Conservation (phyloP, 371 early-diverging fungal genomes). For the Actinomucor elegans region DNA sequence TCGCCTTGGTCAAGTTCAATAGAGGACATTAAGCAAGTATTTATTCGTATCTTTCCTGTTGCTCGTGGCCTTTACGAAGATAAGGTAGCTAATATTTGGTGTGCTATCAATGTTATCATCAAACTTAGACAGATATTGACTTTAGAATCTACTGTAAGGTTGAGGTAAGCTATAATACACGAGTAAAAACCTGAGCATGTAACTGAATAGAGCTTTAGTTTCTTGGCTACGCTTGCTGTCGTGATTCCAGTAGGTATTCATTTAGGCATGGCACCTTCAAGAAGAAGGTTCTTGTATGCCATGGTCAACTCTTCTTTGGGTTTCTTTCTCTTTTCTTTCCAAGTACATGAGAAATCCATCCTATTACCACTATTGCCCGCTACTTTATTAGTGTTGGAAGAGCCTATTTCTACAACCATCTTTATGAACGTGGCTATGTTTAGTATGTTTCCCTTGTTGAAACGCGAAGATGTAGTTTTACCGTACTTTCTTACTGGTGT, state of each 20-base stretch:
- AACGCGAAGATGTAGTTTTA: constrained; percentile 66
- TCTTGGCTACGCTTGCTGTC: constrained; percentile 63
- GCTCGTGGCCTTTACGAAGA: constrained; percentile 95
- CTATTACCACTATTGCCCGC: constrained; percentile 82
- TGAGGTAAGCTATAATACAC: constrained; percentile 55
- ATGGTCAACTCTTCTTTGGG: constrained; percentile 75
- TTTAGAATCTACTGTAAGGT: constrained; percentile 58
- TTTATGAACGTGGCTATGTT: constrained; percentile 86
- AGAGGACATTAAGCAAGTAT: constrained; percentile 73
- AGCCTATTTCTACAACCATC: constrained; percentile 56
- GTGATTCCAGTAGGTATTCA: constrained; percentile 71
- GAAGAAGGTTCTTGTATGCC: constrained; percentile 63
- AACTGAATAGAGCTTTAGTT: constrained; percentile 54
- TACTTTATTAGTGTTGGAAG: constrained; percentile 66
- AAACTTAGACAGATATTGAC: constrained; percentile 74
- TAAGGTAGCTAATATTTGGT: constrained; percentile 97
- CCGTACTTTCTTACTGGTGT: constrained; percentile 62
- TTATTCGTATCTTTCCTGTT: constrained; percentile 88
- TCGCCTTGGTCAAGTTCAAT: constrained; percentile 68
- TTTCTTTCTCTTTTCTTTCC: constrained; percentile 94
- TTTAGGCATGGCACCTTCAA: constrained; percentile 54
- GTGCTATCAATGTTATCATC: constrained; percentile 81
- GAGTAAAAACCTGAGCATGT: no score
- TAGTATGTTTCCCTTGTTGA: constrained; percentile 88
- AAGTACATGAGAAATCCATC: constrained; percentile 97